phyloP scores from a whole-genome alignment of 257 asterid genomes.

The Solanum bukasovii region DNA sequence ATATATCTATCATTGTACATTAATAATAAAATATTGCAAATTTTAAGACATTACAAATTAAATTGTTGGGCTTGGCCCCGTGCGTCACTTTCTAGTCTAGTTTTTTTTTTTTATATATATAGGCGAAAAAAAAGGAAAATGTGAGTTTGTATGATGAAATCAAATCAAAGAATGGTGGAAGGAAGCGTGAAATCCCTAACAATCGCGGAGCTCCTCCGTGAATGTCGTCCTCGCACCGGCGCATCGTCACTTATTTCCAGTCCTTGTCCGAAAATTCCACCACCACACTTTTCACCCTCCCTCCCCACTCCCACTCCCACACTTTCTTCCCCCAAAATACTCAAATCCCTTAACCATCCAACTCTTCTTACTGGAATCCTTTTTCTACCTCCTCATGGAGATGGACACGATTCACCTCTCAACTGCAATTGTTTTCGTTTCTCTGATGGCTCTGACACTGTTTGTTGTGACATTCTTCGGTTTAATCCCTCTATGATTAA shows the following conservation, averaged over 20 bases:
- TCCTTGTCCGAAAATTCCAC: not conserved
- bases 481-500: conserved; percentile 42
- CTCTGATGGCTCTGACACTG: conserved; percentile 35
- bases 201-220: conserved; percentile 41
- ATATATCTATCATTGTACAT: too few species aligned
- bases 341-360: conserved; percentile 41
- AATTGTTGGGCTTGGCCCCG: too few species aligned
- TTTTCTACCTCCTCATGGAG: conserved; percentile 26
- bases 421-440: conserved; percentile 56
- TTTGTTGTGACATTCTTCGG: conserved; percentile 68
- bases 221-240: conserved; percentile 43
- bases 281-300: conserved; percentile 2
- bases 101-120: too few species aligned
- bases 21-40: too few species aligned
- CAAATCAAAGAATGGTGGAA: conserved; percentile 26
- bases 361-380: conserved; percentile 45
- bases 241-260: conserved; percentile 27
- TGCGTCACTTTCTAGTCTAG: too few species aligned
- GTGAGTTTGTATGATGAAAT: not conserved
- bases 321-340: conserved; percentile 24
- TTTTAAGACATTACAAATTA: too few species aligned
- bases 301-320: not conserved
- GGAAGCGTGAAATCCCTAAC: conserved; percentile 14
- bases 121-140: not conserved
- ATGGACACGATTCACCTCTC: not conserved